Evolutionary conservation across 768 basidiomycete species (phyloP), one percentile per base, ranked within the genome.

Genomic region (Naganishia onofrii): DNA sequence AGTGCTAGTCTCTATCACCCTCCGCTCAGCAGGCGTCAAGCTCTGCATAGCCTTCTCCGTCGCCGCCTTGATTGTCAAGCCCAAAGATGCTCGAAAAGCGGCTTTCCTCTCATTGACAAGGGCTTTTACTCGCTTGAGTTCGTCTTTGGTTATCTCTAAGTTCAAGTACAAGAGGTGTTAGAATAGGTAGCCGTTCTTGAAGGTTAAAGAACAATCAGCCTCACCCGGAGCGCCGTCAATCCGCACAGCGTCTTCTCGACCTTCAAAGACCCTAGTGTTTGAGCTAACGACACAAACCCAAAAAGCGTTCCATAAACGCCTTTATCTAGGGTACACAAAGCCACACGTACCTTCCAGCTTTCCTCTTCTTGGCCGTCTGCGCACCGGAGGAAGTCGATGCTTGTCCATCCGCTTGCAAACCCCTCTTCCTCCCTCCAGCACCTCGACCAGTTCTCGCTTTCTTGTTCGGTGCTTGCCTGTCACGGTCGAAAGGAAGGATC

Each of bases 301-400:
- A 34, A 23, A 17, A 13, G 5, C 53, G 51, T 38, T 46, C 26
- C 7, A 21, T 64, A 2, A 28, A 7, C 26, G 42, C 21, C 21
- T 21, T 12, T 23, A 54, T 15, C 10, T 23, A 29, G 42, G 36
- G 19, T 21, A 42, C 4, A 28, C 28, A 46, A 23, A 15, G 42
- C 26, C 21, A 75, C 21, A 75, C 75, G n/a, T 74, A 71, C 57
- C 72, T 64, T 28, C 75, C 77, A 2, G 76, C 70, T 64, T 81
- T 81, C 8, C 75, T 69, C 26, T 53, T 69, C 64, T 79, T 78
- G n/a, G 79, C 78, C 5, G 79, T 79, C 58, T 80, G 79, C 10
- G 77, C 54, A n/a, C 79, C 78, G 9, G 76, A 77, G 36, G 67
- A 51, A 42, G 76, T 73, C 1, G 73, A 76, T 19, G 78, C 78